Percentiles rank a stretch among this genome's conserved stretches.
Evolutionary conservation across 2,329 filamentous ascomycete species (phyloP).

Genomic region (Lecanicillium sp.): DNA sequence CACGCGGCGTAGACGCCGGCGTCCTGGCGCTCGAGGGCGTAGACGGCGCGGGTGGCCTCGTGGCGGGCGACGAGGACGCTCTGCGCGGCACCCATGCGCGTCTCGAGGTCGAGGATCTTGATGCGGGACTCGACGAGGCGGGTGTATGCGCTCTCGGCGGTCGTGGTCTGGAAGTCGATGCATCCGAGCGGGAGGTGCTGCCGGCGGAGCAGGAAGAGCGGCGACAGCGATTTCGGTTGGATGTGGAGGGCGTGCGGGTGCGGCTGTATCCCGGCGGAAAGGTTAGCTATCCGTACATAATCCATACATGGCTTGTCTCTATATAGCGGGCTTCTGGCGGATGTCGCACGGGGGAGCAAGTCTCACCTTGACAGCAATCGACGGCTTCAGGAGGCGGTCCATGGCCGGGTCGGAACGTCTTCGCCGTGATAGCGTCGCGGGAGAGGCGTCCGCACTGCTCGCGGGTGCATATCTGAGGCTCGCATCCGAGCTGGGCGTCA

Average conservation of each 20-base stretch:
- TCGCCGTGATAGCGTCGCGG: slow-evolving; percentile 28
- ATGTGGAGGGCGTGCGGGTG: slow-evolving; percentile 47
- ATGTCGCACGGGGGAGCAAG: too few species aligned
- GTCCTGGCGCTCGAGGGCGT: slow-evolving; percentile 60
- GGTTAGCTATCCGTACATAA: too few species aligned
- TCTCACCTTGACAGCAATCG: slow-evolving; percentile 48
- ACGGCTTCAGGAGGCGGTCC: slow-evolving; percentile 45
- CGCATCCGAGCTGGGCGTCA: slow-evolving; percentile 35
- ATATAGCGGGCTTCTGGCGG: too few species aligned
- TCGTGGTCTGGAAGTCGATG: slow-evolving; percentile 50
- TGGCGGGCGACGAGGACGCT: slow-evolving; percentile 57
- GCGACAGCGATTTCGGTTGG: slow-evolving; percentile 51
- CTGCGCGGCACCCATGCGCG: slow-evolving; percentile 47
- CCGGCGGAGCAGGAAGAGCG: slow-evolving; percentile 57
- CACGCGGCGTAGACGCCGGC: slow-evolving; percentile 60
- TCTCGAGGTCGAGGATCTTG: slow-evolving; percentile 58
- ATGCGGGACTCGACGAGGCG: slow-evolving; percentile 57
- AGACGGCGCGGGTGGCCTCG: slow-evolving; percentile 47
- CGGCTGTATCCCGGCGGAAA: slow-evolving; percentile 39
- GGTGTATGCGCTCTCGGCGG: slow-evolving; percentile 44
- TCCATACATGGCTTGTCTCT: background rate
- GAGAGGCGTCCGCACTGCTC: slow-evolving; percentile 24
- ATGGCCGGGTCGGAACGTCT: slow-evolving; percentile 35
- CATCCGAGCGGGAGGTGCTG: slow-evolving; percentile 54
- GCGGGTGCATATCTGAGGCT: slow-evolving; percentile 27